A percentile compares a stretch with the other conserved stretches of the same genome.
These are phyloP conservation scores for Trichophyton schoenleinii DNA, from an alignment of 2,329 filamentous ascomycete species.

Conservation along the genomic window DNA sequence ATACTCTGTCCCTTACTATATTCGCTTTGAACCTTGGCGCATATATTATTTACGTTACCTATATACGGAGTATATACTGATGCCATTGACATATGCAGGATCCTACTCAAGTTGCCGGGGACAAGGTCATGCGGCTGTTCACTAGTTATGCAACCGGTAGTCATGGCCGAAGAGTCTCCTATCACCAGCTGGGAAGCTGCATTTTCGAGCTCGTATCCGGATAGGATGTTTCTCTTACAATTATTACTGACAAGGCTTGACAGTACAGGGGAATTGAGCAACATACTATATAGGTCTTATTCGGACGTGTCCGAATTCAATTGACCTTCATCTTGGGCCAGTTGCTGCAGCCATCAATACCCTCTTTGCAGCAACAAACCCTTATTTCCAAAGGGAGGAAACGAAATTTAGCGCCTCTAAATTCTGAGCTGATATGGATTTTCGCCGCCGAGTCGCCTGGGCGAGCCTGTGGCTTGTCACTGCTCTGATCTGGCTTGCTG, in stretches of 20 bases:
- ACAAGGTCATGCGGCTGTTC: no score
- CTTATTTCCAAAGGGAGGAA: background rate
- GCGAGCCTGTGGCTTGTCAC: background rate
- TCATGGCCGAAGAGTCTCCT: no score
- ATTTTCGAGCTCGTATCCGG: background rate
- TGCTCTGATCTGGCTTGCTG: background rate
- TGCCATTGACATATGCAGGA: no score
- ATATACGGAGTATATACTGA: no score
- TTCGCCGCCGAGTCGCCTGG: background rate
- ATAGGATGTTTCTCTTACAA: background rate
- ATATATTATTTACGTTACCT: no score
- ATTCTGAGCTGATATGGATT: background rate
- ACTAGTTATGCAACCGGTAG: no score
- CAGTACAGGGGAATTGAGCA: no score
- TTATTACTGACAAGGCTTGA: background rate
- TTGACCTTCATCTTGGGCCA: background rate
- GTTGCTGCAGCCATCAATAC: background rate
- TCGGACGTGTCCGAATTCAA: background rate
- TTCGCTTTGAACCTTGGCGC: no score
- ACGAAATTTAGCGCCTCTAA: background rate
- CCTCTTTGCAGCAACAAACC: background rate
- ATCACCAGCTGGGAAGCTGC: background rate
- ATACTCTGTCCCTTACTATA: no score
- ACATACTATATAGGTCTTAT: background rate
- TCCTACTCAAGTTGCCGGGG: no score